Base-by-base conservation (phyloP, 352 stramenopile species). In the Pythium phragmitis region DNA sequence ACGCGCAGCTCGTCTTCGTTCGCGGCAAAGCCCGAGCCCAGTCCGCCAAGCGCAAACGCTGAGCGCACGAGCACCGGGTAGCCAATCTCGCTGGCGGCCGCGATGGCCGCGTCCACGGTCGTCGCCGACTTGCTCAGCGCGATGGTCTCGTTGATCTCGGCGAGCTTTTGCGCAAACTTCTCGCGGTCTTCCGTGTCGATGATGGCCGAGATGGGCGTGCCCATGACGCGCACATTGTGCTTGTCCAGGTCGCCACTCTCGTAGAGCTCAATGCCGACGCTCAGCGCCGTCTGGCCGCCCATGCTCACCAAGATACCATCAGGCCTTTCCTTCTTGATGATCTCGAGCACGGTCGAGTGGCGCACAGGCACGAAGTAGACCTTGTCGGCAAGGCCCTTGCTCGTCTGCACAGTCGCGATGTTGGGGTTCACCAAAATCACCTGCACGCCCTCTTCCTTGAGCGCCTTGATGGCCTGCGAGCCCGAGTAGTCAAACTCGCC, bases 131-230 rank as follows among this genome's bases (percentile, higher is more conserved):
- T 95, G 36, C 89, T 98, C 69, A 46, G 39, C 13, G 39, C 39
- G 16, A 46, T 46, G 39, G 39, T 46, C 39, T 46, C 39, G 17
- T 46, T 46, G 39, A 46, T 46, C 21, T 95, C 71, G n/a, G 97
- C 97, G 60, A 99, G 97, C 45, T 89, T 98, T 77, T 99, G 39
- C 97, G 56, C 86, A 88, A 68, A 99, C 99, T 70, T 99, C 96
- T 99, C 94, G 63, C 97, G 88, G 76, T 99, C 97, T 79, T 99
- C 97, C n/a, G 97, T 99, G 63, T 96, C 92, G 54, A 98, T 98
- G 66, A 99, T 98, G 14, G 88, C 92, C 49, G 96, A 79, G 70
- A 99, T 98, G 52, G 96, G 96, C 54, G 97, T 99, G 54, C 97
- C 97, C 52, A 99, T 85, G 49, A 99, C 96, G 56, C 85, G 76